These are phyloP conservation scores for Fraxinus velutina DNA, from an alignment of 305 asterid genomes.

Conservation along the genomic window DNA sequence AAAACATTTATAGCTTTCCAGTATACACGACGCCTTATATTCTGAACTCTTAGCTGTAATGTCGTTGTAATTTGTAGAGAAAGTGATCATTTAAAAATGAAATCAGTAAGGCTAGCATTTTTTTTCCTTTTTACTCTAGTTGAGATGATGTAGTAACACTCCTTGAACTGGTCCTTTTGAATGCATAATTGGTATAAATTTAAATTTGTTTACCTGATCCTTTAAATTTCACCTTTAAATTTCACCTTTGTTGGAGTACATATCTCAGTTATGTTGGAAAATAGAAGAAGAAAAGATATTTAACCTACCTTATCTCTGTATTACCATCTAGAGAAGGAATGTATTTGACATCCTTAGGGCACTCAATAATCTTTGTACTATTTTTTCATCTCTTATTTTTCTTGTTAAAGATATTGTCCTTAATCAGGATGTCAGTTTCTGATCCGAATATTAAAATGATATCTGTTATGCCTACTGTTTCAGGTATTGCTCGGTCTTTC, in stretches of 20 bases:
- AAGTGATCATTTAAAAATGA: background rate
- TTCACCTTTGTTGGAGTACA: background rate
- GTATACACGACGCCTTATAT: background rate
- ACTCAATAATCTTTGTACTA: background rate
- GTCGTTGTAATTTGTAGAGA: background rate
- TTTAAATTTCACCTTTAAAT: background rate
- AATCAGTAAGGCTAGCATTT: background rate
- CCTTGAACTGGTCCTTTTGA: background rate
- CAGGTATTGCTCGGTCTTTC: conserved; percentile 95
- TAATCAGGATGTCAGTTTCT: background rate
- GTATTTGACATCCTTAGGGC: background rate
- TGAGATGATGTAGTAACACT: background rate
- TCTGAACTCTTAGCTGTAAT: background rate
- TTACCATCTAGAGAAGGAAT: background rate
- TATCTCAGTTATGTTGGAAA: background rate
- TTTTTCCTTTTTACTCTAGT: background rate
- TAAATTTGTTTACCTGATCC: background rate
- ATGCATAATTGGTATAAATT: background rate
- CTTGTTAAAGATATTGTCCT: background rate
- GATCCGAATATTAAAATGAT: background rate
- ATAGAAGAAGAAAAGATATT: background rate
- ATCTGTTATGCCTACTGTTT: conserved; percentile 19
- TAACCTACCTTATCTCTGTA: background rate
- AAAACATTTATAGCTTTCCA: background rate
- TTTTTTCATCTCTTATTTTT: background rate